A percentile compares a stretch with the other conserved stretches of the same genome.
Conservation (phyloP, 306 rosid genomes). For the Rubus parviflorus region DNA sequence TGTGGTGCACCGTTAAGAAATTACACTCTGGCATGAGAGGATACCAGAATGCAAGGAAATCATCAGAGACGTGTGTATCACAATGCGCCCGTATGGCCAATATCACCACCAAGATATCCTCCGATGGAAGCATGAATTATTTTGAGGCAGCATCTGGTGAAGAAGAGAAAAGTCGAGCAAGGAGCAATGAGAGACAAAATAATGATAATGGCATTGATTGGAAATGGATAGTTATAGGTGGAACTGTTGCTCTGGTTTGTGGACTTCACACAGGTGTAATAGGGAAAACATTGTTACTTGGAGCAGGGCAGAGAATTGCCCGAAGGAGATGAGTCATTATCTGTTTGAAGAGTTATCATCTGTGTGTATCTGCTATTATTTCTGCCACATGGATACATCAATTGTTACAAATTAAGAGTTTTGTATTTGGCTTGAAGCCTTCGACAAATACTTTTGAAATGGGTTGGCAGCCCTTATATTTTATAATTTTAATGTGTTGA, state of each 20-base stretch:
- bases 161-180: slow-evolving; percentile 41
- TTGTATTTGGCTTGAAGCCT: slow-evolving; percentile 6
- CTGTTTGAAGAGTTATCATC: slow-evolving; percentile 22
- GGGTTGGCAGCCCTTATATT: background rate
- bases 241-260: slow-evolving; percentile 85
- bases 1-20: slow-evolving; percentile 99
- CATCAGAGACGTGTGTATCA: slow-evolving; percentile 59
- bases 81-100: slow-evolving; percentile 75
- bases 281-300: slow-evolving; percentile 75
- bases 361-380: slow-evolving; percentile 15
- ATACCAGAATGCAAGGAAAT: slow-evolving; percentile 81
- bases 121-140: slow-evolving; percentile 41
- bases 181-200: slow-evolving; percentile 27
- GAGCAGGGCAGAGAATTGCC: slow-evolving; percentile 87
- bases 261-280: slow-evolving; percentile 82
- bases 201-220: slow-evolving; percentile 65
- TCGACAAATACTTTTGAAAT: background rate
- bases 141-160: slow-evolving; percentile 35
- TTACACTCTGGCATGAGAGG: slow-evolving; percentile 92
- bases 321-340: slow-evolving; percentile 42
- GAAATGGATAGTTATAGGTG: slow-evolving; percentile 95
- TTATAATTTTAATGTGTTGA: background rate
- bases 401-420: slow-evolving; percentile 1
- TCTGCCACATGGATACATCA: background rate
- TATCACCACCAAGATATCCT: slow-evolving; percentile 64